phyloP scores from a whole-genome alignment of 768 basidiomycete genomes.

The Tricholoma terreum region DNA sequence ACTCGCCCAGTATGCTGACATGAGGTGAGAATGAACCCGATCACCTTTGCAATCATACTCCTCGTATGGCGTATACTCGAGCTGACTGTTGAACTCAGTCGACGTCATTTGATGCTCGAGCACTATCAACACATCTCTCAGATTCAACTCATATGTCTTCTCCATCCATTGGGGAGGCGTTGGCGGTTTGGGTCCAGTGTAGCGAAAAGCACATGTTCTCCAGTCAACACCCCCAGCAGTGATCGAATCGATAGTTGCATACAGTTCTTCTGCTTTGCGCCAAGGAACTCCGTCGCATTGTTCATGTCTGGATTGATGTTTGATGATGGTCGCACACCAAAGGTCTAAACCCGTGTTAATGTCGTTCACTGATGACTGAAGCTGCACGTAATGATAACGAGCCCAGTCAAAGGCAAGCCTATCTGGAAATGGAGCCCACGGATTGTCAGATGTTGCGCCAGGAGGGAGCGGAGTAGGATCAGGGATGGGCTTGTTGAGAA shows the following conservation, averaged over 20 bases:
- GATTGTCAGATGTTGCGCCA: background rate
- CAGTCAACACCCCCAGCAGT: slow-evolving; percentile 20
- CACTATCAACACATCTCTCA: background rate
- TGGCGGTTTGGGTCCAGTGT: slow-evolving; percentile 16
- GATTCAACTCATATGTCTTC: slow-evolving; percentile 1
- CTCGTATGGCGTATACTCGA: slow-evolving; percentile 7
- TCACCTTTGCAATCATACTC: slow-evolving; percentile 9
- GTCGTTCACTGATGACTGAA: slow-evolving; percentile 3
- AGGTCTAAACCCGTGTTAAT: slow-evolving; percentile 5
- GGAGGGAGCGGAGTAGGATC: background rate
- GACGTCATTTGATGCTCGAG: slow-evolving; percentile 2
- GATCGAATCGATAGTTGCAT: slow-evolving; percentile 21
- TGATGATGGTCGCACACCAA: slow-evolving; percentile 2
- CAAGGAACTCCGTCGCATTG: background rate
- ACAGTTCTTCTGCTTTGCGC: slow-evolving; percentile 18
- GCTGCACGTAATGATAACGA: background rate
- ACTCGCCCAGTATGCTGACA: slow-evolving; percentile 37
- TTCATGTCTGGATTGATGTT: background rate
- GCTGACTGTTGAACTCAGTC: slow-evolving; percentile 7
- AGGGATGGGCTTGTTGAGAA: background rate
- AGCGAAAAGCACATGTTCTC: slow-evolving; percentile 17
- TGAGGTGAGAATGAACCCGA: slow-evolving; percentile 31
- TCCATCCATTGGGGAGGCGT: background rate
- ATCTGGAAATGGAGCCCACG: slow-evolving; percentile 6
- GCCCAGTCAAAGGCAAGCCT: slow-evolving; percentile 8